These are phyloP conservation scores for Fusarium oligoseptatum DNA, from an alignment of 2,329 filamentous ascomycete species.

Conservation along the genomic window DNA sequence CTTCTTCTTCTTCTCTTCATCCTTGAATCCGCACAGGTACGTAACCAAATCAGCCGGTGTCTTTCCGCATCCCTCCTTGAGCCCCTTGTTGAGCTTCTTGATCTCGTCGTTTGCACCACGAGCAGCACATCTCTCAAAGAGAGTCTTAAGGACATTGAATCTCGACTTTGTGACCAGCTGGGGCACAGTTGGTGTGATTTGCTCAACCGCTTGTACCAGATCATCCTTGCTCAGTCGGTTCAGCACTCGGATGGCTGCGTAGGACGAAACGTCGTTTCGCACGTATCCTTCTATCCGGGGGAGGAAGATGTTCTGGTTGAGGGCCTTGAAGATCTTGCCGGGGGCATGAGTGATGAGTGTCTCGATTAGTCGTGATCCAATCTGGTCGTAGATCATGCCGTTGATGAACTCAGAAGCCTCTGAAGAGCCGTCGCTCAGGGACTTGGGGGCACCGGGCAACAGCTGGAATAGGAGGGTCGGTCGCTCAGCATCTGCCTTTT, in stretches of 20 bases:
- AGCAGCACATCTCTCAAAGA: slow-evolving; percentile 85
- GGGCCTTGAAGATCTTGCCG: slow-evolving; percentile 89
- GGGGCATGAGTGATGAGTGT: slow-evolving; percentile 84
- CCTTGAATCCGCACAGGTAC: slow-evolving; percentile 62
- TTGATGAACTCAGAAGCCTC: slow-evolving; percentile 84
- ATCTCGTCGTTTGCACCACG: slow-evolving; percentile 71
- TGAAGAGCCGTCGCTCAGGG: slow-evolving; percentile 78
- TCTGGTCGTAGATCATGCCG: slow-evolving; percentile 87
- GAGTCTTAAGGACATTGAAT: slow-evolving; percentile 81
- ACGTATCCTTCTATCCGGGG: slow-evolving; percentile 84
- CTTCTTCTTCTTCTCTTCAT: slow-evolving; percentile 54
- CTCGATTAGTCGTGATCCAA: slow-evolving; percentile 92
- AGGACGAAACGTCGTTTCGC: slow-evolving; percentile 90
- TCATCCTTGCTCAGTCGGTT: slow-evolving; percentile 90
- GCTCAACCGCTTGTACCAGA: slow-evolving; percentile 77
- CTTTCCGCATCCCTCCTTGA: slow-evolving; percentile 62
- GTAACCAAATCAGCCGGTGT: slow-evolving; percentile 63
- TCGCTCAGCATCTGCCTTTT: slow-evolving; percentile 50
- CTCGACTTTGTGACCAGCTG: slow-evolving; percentile 81
- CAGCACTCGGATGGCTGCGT: slow-evolving; percentile 85
- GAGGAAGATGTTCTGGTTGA: slow-evolving; percentile 85
- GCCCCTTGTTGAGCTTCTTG: slow-evolving; percentile 60
- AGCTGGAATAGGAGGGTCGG: slow-evolving; percentile 79
- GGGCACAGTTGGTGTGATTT: slow-evolving; percentile 79
- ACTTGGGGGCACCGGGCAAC: slow-evolving; percentile 79